A percentile compares a stretch with the other conserved stretches of the same genome.
Conservation (phyloP, 139 green algal genomes). For the Coelastrella sp. region DNA sequence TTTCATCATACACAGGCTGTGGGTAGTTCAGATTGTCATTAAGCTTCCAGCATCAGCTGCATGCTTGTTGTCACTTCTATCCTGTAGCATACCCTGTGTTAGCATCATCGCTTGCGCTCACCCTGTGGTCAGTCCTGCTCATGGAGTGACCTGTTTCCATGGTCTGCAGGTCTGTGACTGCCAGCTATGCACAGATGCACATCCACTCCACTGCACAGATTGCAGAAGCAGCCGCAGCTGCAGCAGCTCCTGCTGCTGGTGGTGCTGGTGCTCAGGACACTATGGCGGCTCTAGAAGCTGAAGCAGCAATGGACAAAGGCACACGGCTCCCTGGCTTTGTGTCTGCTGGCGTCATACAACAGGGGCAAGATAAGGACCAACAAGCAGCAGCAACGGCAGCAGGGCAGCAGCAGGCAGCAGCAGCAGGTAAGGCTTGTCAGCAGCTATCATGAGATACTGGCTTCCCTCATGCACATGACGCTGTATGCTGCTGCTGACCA, state of each 20-base stretch:
- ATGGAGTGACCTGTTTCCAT: background rate
- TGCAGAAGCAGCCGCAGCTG: constrained; percentile 63
- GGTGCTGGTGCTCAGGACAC: constrained; percentile 55
- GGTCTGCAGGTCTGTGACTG: constrained; percentile 65
- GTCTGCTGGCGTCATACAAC: constrained; percentile 79
- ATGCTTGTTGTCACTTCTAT: no score
- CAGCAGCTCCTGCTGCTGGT: constrained; percentile 69
- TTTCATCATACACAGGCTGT: no score
- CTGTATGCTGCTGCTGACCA: background rate
- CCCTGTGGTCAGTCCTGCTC: no score
- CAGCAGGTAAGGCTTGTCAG: background rate
- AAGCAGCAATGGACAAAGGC: constrained; percentile 48
- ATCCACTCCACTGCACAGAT: constrained; percentile 52
- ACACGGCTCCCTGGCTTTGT: constrained; percentile 85
- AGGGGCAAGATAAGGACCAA: constrained; percentile 49
- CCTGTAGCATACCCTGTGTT: no score
- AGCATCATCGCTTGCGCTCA: no score
- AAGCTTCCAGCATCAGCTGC: no score
- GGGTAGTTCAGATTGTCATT: no score
- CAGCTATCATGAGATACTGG: background rate
- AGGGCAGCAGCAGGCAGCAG: constrained; percentile 28
- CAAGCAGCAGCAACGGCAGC: constrained; percentile 23
- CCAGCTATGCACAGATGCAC: constrained; percentile 84
- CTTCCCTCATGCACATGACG: background rate
- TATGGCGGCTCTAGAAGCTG: constrained; percentile 88